Percentiles rank a stretch among this genome's conserved stretches.
Evolutionary conservation across 2,329 filamentous ascomycete genomes (phyloP).

Genomic region (Xylariomycetidae sp.): DNA sequence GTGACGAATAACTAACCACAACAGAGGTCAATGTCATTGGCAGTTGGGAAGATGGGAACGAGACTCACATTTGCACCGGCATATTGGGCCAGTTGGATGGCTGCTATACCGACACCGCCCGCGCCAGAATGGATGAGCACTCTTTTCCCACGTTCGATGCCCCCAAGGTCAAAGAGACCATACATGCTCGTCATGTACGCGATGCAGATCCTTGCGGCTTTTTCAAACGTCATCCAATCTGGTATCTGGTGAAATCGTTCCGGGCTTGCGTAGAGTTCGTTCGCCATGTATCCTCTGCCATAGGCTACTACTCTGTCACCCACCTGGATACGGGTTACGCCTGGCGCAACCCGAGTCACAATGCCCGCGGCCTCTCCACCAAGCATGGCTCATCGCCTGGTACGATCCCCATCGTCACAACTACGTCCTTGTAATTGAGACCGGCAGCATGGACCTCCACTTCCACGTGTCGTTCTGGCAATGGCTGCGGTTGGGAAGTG

Average conservation of each 20-base stretch:
- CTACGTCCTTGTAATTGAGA: constrained; percentile 11
- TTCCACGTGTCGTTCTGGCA: constrained; percentile 4
- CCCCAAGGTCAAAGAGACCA: constrained; percentile 20
- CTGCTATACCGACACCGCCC: constrained; percentile 11
- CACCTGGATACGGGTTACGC: constrained; percentile 12
- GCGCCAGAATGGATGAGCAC: constrained; percentile 14
- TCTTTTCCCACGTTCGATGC: constrained; percentile 18
- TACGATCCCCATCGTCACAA: constrained; percentile 8
- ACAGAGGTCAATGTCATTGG: too few relatives aligned
- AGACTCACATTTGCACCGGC: constrained; percentile 6
- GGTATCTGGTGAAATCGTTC: constrained; percentile 21
- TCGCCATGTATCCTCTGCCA: constrained; percentile 14
- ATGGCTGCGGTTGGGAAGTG: background rate
- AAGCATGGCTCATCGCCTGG: constrained; percentile 8
- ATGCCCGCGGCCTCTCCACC: constrained; percentile 18
- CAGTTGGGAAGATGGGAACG: background rate
- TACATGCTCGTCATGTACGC: constrained; percentile 26
- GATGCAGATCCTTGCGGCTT: constrained; percentile 27
- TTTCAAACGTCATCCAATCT: constrained; percentile 25
- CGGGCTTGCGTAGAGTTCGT: constrained; percentile 3
- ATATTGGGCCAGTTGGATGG: constrained; percentile 7
- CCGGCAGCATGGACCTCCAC: constrained; percentile 8
- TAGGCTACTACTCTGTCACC: constrained; percentile 15
- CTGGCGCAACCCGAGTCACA: constrained; percentile 6
- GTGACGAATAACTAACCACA: constrained; percentile 18